phyloP scores from a whole-genome alignment of 441 rosid species.

The Erodium trifolium region DNA sequence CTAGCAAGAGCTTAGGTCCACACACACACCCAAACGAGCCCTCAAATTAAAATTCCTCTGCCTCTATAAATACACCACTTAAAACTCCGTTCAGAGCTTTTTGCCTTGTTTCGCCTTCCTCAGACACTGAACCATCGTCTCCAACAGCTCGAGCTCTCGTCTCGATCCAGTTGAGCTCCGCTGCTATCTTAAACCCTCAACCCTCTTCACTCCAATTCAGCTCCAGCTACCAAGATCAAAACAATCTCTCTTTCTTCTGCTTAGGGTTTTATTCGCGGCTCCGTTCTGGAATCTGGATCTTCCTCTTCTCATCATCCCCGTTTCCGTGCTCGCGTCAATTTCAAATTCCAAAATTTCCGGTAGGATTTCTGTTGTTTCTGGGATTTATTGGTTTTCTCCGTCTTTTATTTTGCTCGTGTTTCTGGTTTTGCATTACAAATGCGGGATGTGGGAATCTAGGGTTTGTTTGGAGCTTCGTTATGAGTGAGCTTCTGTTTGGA shows the following conservation, averaged over 20 bases:
- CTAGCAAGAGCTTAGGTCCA: not conserved
- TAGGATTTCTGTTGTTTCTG: not conserved
- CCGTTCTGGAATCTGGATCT: not conserved
- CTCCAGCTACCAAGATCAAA: not conserved
- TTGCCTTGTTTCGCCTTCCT: not conserved
- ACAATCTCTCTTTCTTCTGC: not conserved
- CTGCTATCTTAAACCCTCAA: not conserved
- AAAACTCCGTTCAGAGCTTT: not conserved
- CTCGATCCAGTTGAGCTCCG: slow-evolving; percentile 3
- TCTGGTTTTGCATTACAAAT: slow-evolving; percentile 1
- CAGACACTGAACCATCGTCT: not conserved
- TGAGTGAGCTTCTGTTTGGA: not conserved
- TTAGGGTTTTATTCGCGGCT: not conserved
- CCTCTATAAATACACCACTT: not conserved
- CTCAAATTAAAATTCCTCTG: not conserved
- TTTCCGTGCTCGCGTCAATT: slow-evolving; percentile 4
- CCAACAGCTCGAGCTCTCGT: not conserved
- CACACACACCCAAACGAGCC: not conserved
- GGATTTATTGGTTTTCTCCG: no score
- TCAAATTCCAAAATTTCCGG: not conserved
- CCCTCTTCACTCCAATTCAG: slow-evolving; percentile 4
- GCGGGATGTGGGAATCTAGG: slow-evolving; percentile 4
- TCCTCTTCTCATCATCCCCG: not conserved
- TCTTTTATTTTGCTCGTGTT: not conserved
- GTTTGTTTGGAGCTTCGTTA: not conserved